Conservation (phyloP, 2,329 filamentous ascomycete species). For the Xylariaceae sp. region DNA sequence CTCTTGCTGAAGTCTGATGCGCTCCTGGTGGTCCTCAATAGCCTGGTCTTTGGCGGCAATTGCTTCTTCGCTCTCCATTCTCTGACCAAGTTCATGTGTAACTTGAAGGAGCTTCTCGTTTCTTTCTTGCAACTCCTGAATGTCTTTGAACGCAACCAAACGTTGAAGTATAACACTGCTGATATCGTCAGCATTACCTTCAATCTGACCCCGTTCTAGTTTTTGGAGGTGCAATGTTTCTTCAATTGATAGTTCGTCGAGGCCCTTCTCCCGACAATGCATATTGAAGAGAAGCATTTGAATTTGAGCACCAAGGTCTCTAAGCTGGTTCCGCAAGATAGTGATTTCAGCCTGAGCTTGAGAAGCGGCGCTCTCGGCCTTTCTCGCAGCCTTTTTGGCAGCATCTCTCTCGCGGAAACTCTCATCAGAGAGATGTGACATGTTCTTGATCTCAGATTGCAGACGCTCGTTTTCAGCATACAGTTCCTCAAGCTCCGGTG, state of each 20-base stretch:
- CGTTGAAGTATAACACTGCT: constrained; percentile 86
- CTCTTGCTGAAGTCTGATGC: constrained; percentile 68
- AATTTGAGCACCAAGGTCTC: constrained; percentile 84
- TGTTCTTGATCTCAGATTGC: constrained; percentile 74
- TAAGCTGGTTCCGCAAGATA: constrained; percentile 79
- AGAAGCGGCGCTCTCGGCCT: constrained; percentile 68
- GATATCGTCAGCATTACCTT: constrained; percentile 71
- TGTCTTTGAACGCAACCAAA: constrained; percentile 82
- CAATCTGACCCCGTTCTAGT: constrained; percentile 70
- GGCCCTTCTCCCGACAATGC: constrained; percentile 74
- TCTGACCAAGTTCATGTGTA: constrained; percentile 77
- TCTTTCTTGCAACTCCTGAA: constrained; percentile 79
- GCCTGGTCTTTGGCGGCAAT: constrained; percentile 60
- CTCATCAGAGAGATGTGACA: constrained; percentile 79
- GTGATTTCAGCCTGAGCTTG: constrained; percentile 64
- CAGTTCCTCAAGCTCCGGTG: constrained; percentile 83
- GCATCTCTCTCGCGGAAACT: constrained; percentile 75
- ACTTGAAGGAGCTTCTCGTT: constrained; percentile 81
- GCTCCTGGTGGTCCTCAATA: constrained; percentile 63
- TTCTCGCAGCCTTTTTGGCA: constrained; percentile 73
- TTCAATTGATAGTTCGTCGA: constrained; percentile 64
- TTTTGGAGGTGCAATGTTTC: constrained; percentile 73
- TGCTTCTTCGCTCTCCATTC: constrained; percentile 89
- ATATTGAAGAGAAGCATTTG: constrained; percentile 87
- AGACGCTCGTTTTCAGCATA: constrained; percentile 76